These are phyloP conservation scores for Aureobasidium musti DNA, from an alignment of 2,329 filamentous ascomycete species.

Conservation along the genomic window DNA sequence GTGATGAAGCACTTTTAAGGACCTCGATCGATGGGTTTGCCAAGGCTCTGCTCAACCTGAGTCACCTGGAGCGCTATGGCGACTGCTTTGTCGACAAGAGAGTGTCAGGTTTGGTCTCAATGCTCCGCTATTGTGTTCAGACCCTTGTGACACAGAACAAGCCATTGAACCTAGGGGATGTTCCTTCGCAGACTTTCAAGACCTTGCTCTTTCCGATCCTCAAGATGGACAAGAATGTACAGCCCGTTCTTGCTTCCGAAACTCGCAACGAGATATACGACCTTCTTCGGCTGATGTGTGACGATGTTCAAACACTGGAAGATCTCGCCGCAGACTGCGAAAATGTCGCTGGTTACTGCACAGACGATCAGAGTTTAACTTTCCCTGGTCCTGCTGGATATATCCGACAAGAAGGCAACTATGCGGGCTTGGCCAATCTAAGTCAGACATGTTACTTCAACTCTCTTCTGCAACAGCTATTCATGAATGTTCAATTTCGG, in stretches of 20 bases:
- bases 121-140: conserved; percentile 43
- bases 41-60: not conserved
- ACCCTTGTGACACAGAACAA: conserved; percentile 39
- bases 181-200: conserved; percentile 35
- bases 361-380: not conserved
- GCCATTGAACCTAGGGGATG: conserved; percentile 34
- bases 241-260: conserved; percentile 38
- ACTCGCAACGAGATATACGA: conserved; percentile 45
- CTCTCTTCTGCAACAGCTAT: conserved; percentile 89
- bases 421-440: conserved; percentile 86
- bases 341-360: conserved; percentile 21
- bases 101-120: conserved; percentile 42
- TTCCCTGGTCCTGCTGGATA: conserved; percentile 40
- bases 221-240: not conserved
- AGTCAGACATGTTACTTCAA: conserved; percentile 98
- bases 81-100: not conserved
- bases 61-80: conserved; percentile 3
- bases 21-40: conserved; percentile 1
- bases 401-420: conserved; percentile 75
- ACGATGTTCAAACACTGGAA: conserved; percentile 35
- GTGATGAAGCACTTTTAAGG: not conserved
- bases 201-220: conserved; percentile 35
- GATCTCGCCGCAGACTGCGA: conserved; percentile 30
- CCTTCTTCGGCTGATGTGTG: conserved; percentile 40
- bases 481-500: conserved; percentile 90